phyloP scores from a whole-genome alignment of 352 stramenopile genomes.

The Thraustochytrium sp. region DNA sequence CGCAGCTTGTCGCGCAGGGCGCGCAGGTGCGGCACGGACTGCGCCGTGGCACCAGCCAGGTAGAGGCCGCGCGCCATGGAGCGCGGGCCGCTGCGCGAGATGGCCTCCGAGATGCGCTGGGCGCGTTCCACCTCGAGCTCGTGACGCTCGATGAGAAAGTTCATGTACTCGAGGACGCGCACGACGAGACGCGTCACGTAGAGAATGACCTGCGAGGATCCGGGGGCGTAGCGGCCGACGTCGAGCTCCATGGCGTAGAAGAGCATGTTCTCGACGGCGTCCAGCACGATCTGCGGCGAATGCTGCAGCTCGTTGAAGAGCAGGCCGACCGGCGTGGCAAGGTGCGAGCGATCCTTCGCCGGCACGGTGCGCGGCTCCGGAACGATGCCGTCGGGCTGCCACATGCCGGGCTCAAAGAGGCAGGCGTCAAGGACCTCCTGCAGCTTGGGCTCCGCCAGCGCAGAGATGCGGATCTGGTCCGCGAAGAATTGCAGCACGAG shows the following conservation, averaged over 20 bases:
- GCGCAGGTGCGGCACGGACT: neutral
- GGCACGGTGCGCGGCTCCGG: slow-evolving; percentile 19
- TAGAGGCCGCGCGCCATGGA: slow-evolving; percentile 14
- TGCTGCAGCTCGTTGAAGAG: slow-evolving; percentile 77
- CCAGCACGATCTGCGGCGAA: slow-evolving; percentile 65
- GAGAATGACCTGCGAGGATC: slow-evolving; percentile 67
- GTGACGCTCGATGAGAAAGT: slow-evolving; percentile 71
- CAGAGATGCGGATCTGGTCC: slow-evolving; percentile 73
- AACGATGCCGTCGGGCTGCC: neutral
- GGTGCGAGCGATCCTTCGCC: neutral
- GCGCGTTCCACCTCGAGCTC: slow-evolving; percentile 11
- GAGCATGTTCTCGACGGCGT: slow-evolving; percentile 70
- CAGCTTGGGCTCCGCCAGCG: slow-evolving; percentile 72
- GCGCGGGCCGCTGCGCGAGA: neutral
- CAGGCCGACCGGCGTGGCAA: slow-evolving; percentile 55
- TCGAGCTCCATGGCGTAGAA: slow-evolving; percentile 51
- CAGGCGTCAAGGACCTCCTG: slow-evolving; percentile 73
- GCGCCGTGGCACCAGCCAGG: neutral
- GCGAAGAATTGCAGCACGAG: slow-evolving; percentile 78
- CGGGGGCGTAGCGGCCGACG: neutral
- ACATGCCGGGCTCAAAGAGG: slow-evolving; percentile 78
- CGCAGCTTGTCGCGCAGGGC: slow-evolving; percentile 52
- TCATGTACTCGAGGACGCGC: slow-evolving; percentile 76
- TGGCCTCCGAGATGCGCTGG: neutral
- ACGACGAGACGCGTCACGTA: slow-evolving; percentile 74